Evolutionary conservation across 805 yeast species (phyloP), one percentile per base, ranked within the genome.

Genomic region (Candida methanosorbosa): DNA sequence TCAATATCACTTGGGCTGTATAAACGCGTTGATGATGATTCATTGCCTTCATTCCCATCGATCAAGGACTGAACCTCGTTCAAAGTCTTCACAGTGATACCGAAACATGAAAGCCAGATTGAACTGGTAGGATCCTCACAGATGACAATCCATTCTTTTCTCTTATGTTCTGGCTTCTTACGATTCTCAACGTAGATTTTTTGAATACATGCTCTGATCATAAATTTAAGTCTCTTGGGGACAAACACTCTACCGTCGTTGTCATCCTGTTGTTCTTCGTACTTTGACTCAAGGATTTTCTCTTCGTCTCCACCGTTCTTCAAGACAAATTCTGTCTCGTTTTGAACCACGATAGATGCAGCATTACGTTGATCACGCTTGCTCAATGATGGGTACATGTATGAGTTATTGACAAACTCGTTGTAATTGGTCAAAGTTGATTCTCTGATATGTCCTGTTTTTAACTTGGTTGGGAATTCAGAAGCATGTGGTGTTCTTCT

Each of bases 91-190:
- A 77, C 66, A 32, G 64, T 62, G 44, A 81, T 50, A n/a, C 76
- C 68, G 46, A 63, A 66, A 52, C 81, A 58, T 40, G 57, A 53
- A 32, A 72, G 60, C 85, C 83, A 68, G 29, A 68, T 63, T 37
- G 59, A 57, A 13, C 76, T 66, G 4, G 66, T 61, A 2, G 65
- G 48, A 44, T 78, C 84, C 49, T 81, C 90, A 5, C 84, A 70
- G 5, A 80, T 64, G 18, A 79, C 53, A 18, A 61, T 58, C 87
- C 87, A 81, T 15, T 46, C 41, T 27, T 41, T 40, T 20, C 35
- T 46, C 8, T 55, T 55, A 11, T 27, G n/a, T 1, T 15, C 19
- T 2, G 34, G 15, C 4, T 26, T 22, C 9, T 45, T 42, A 25
- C 54, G 57, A 24, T 58, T 58, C 29, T 68, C 70, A 28, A 69